Conservation (phyloP, 2,329 filamentous ascomycete species). For the Trichoderma sp. region DNA sequence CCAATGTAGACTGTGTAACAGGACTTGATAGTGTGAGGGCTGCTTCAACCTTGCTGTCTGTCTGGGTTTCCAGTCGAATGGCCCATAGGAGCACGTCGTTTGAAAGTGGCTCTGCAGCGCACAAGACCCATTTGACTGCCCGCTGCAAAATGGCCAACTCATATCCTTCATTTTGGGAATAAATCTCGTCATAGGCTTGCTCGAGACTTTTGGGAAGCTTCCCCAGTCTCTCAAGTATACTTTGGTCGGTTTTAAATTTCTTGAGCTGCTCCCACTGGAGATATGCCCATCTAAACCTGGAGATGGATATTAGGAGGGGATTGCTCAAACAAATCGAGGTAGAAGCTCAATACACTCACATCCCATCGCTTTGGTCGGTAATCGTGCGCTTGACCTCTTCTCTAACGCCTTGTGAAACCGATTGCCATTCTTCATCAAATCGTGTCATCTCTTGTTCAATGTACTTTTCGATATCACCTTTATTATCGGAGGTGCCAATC, state of each 20-base stretch:
- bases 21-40: neutral
- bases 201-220: neutral
- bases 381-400: neutral
- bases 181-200: neutral
- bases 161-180: neutral
- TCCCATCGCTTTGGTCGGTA: neutral
- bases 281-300: neutral
- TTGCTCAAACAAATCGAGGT: too few species aligned
- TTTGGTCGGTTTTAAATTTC: neutral
- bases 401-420: neutral
- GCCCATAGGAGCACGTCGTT: neutral
- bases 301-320: neutral
- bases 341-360: neutral
- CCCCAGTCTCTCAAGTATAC: neutral
- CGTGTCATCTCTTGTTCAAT: neutral
- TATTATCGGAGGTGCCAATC: neutral
- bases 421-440: neutral
- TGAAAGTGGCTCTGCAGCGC: neutral
- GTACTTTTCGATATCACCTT: neutral
- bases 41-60: neutral
- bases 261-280: neutral
- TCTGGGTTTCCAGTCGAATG: neutral
- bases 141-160: neutral
- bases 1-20: neutral
- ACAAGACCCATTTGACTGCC: neutral